Percentiles rank a stretch among this genome's conserved stretches.
phyloP scores from a whole-genome alignment of 495 filamentous ascomycete species.

The Thermothielavioides terrestris region DNA sequence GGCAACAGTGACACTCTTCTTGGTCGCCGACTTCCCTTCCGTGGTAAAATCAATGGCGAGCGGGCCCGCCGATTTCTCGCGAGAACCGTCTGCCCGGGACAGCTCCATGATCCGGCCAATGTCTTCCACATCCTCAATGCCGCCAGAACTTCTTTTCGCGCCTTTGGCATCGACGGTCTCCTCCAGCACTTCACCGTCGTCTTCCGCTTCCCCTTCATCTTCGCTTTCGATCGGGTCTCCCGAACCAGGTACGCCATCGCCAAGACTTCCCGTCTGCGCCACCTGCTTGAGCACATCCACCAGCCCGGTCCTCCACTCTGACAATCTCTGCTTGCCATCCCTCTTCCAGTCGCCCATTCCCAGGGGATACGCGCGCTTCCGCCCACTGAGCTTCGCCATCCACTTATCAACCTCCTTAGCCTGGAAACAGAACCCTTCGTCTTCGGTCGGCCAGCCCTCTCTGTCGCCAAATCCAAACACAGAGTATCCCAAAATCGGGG shows the following conservation, averaged over 20 bases:
- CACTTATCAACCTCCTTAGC: slow-evolving; percentile 84
- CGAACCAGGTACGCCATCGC: slow-evolving; percentile 72
- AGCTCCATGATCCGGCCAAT: slow-evolving; percentile 56
- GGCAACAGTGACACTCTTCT: slow-evolving; percentile 33
- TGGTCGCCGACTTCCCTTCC: slow-evolving; percentile 41
- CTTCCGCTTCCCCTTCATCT: slow-evolving; percentile 52
- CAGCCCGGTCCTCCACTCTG: slow-evolving; percentile 73
- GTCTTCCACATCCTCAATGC: slow-evolving; percentile 75
- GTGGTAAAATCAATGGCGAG: slow-evolving; percentile 85
- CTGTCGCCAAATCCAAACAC: slow-evolving; percentile 92
- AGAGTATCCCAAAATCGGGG: slow-evolving; percentile 68
- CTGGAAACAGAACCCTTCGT: slow-evolving; percentile 86
- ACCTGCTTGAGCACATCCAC: slow-evolving; percentile 59
- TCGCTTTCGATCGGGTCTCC: slow-evolving; percentile 79
- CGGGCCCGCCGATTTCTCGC: slow-evolving; percentile 28
- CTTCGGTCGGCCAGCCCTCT: slow-evolving; percentile 82
- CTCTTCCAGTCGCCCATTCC: slow-evolving; percentile 80
- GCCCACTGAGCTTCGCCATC: slow-evolving; percentile 84
- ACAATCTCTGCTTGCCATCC: slow-evolving; percentile 53
- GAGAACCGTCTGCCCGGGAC: slow-evolving; percentile 30
- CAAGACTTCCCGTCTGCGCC: slow-evolving; percentile 52
- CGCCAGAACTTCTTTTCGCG: slow-evolving; percentile 34
- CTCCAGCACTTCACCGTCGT: slow-evolving; percentile 51
- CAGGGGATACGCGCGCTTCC: slow-evolving; percentile 70
- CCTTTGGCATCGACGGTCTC: slow-evolving; percentile 26